Base-by-base conservation (phyloP, 73 alveolate genomes). In the Halteria grandinella region DNA sequence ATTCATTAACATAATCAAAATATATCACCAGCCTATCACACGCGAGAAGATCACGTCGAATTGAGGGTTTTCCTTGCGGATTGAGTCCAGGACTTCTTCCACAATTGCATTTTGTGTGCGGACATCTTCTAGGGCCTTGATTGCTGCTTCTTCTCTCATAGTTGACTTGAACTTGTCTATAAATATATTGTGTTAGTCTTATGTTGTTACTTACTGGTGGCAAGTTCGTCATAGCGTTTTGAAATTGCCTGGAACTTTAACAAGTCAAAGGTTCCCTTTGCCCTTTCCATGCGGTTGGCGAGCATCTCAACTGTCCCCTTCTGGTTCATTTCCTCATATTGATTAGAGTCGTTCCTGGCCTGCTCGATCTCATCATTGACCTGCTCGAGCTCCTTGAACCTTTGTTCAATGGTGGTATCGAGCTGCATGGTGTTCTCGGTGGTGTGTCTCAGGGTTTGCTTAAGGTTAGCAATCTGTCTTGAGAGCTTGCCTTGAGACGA, bases 381-480 rank as follows among this genome's bases (percentile, higher is more conserved):
- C 34, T 80, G 58, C 75, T 80, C 84, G 3, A 66, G 82, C 59
- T 70, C 88, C 40, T 53, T 80, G 15, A 69, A 39, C 55, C 75
- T 90, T 77, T 75, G 74, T 55, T 82, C 86, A 23, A 92, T 86
- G 11, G 93, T 87, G 29, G 87, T 54, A 44, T 92, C 98, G 15
- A 92, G 59, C 53, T 92, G 90, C 69, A 76, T 73, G 0, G 92
- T 59, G 48, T 92, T 90, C 82, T 87, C 89, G 21, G 95, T 79
- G 15, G 98, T 92, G 51, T 92, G 89, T 27, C 85, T 85, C 28
- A 92, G 76, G 12, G 98, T 92, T 32, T 87, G 70, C 66, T 92
- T 92, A 0, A 92, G 66, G 25, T 91, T 87, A 3, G 94, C 84
- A 11, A 92, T 86, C 62, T 92, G 75, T 58, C 93, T 72, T 18